These are phyloP conservation scores for Immersiporthe knoxdaviesiana DNA, from an alignment of 2,329 filamentous ascomycete genomes.

Conservation along the genomic window DNA sequence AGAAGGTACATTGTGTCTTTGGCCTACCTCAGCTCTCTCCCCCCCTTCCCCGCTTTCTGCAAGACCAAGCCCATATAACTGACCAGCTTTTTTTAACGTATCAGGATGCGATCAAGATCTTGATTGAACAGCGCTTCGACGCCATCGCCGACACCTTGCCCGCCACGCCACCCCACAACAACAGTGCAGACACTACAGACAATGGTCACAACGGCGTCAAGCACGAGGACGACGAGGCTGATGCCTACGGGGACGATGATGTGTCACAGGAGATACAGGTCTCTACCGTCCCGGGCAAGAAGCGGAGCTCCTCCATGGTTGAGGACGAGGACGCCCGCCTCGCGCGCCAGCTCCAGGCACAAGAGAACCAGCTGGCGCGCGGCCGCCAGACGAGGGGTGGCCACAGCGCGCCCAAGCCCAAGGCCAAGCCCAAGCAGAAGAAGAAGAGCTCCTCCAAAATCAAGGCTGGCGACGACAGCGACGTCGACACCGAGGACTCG, in stretches of 20 bases:
- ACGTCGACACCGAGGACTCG: constrained; percentile 65
- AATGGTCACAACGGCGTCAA: constrained; percentile 38
- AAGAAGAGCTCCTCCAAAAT: constrained; percentile 77
- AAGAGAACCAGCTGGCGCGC: constrained; percentile 75
- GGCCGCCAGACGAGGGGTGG: constrained; percentile 74
- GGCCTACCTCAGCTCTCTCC: not conserved
- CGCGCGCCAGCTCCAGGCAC: constrained; percentile 86
- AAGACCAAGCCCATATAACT: not conserved
- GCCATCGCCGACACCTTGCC: constrained; percentile 59
- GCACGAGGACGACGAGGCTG: constrained; percentile 33
- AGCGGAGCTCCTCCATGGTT: constrained; percentile 56
- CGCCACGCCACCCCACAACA: constrained; percentile 47
- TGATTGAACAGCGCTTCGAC: constrained; percentile 77
- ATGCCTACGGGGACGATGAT: constrained; percentile 38
- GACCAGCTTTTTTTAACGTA: not conserved
- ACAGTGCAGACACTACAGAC: constrained; percentile 38
- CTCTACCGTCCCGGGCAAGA: constrained; percentile 66
- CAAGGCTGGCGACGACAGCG: constrained; percentile 78
- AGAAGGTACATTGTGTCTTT: constrained; percentile 51
- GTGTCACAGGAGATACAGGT: constrained; percentile 51
- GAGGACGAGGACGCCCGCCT: constrained; percentile 84
- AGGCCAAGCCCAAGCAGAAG: constrained; percentile 48
- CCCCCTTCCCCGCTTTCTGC: not conserved
- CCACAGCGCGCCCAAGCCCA: constrained; percentile 60
- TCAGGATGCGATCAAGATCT: constrained; percentile 69